Base-by-base conservation (phyloP, 306 rosid genomes). In the Vigna mungo region DNA sequence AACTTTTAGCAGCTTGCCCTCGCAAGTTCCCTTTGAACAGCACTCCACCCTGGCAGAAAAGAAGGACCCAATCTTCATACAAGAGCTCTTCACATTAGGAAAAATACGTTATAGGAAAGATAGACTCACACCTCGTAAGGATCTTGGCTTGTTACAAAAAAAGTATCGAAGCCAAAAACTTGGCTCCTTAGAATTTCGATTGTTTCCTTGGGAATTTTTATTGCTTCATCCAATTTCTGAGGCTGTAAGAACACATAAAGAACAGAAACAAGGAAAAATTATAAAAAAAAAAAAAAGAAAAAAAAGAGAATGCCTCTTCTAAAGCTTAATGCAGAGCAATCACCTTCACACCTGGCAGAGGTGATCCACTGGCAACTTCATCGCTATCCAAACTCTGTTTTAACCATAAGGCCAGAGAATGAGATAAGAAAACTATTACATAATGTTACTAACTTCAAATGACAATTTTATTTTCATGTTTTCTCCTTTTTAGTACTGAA, bases 301-400 rank as follows among this genome's bases (percentile, higher is more conserved):
- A 34, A 27, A 27, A 66, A 34, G 68, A 68, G 66, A 47, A 67
- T 21, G 78, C 27, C 74, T 61, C 72, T 81, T 80, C 46, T 34
- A 32, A 39, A 46, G 72, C 13, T 68, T 69, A 72, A 75, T 71
- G 75, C 69, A 41, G 55, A 68, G 67, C 68, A 90, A 83, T 90
- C 94, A 92, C 99, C 99, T 96, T 91, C 87, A 92, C 91, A 84
- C 97, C 99, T 84, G 99, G 99, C 81, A 95, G 98, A 59, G 99
- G 98, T 34, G 99, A 96, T 80, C 99, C 99, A 69, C 92, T 92
- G 41, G 96, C 83, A 82, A 96, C 93, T 86, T 92, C 94, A 59
- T 78, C 65, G 54, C 56, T 87, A 75, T 89, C 92, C 79, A 62
- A 65, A 55, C 84, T 85, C 99, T 90, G 91, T 82, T 83, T 72